Percentiles rank a stretch among this genome's conserved stretches.
phyloP scores from a whole-genome alignment of 108 stramenopile species.

The Epithemia pelagica region DNA sequence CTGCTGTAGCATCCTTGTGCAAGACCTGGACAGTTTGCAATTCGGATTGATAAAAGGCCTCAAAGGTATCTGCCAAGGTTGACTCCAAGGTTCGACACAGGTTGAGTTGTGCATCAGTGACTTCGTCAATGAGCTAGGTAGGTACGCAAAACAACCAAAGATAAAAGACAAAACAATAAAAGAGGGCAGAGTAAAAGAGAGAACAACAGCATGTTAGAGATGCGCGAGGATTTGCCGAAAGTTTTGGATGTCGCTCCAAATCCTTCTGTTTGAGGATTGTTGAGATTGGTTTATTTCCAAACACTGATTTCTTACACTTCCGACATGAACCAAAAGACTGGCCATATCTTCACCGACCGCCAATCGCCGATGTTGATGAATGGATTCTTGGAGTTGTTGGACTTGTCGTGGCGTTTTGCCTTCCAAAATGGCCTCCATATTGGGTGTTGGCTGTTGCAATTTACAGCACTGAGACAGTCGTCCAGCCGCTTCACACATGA shows the following conservation, averaged over 20 bases:
- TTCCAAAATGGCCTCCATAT: slow-evolving; percentile 15
- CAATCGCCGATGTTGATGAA: slow-evolving; percentile 31
- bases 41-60: slow-evolving; percentile 50
- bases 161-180: not conserved
- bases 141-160: not conserved
- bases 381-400: not conserved
- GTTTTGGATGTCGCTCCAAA: no score
- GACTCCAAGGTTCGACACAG: slow-evolving; percentile 73
- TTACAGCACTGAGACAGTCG: slow-evolving; percentile 63
- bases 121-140: slow-evolving; percentile 38
- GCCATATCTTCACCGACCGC: slow-evolving; percentile 73
- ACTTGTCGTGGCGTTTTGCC: not conserved
- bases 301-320: slow-evolving; percentile 41
- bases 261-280: no score
- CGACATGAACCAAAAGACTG: slow-evolving; percentile 39
- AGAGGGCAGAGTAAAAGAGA: not conserved
- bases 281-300: no score
- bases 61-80: slow-evolving; percentile 60
- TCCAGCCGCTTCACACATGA: slow-evolving; percentile 79
- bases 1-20: slow-evolving; percentile 50
- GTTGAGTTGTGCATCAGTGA: slow-evolving; percentile 68
- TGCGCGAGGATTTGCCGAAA: no score
- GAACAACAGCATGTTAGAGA: no score
- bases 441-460: slow-evolving; percentile 25
- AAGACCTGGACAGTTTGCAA: slow-evolving; percentile 47